phyloP scores from a whole-genome alignment of 2,329 filamentous ascomycete genomes.

The Cercospora sp. region DNA sequence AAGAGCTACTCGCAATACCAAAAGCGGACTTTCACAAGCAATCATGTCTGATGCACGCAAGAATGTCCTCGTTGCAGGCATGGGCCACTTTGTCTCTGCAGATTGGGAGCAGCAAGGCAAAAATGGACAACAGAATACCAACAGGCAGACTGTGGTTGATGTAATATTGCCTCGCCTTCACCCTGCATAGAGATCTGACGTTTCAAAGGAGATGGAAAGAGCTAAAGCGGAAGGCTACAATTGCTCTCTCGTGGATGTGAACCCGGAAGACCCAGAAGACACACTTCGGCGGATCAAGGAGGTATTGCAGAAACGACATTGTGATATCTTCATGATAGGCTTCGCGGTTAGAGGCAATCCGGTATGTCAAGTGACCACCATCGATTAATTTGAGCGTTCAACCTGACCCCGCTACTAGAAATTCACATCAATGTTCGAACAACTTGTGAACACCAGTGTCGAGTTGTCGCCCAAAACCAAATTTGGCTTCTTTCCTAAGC shows the following conservation, averaged over 20 bases:
- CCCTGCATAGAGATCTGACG: too few relatives aligned
- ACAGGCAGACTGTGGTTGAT: background rate
- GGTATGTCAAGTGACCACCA: background rate
- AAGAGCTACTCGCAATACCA: too few relatives aligned
- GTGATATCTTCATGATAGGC: background rate
- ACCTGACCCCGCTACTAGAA: background rate
- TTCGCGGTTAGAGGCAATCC: background rate
- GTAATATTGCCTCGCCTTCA: background rate
- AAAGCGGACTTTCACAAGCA: too few relatives aligned
- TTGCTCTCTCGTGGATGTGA: background rate
- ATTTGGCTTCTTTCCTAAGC: background rate
- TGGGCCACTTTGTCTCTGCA: background rate
- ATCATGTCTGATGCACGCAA: background rate
- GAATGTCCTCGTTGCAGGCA: background rate
- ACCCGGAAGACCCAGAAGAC: background rate
- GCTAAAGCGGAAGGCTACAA: background rate
- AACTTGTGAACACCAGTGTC: background rate
- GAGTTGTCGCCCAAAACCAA: background rate
- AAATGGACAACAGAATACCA: background rate
- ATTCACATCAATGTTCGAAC: background rate
- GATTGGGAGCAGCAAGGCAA: background rate
- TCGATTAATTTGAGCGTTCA: background rate
- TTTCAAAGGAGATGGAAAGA: background rate
- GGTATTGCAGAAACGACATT: background rate
- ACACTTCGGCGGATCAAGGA: background rate